Base-by-base conservation (phyloP, 805 yeast species). In the Candida methanosorbosa region DNA sequence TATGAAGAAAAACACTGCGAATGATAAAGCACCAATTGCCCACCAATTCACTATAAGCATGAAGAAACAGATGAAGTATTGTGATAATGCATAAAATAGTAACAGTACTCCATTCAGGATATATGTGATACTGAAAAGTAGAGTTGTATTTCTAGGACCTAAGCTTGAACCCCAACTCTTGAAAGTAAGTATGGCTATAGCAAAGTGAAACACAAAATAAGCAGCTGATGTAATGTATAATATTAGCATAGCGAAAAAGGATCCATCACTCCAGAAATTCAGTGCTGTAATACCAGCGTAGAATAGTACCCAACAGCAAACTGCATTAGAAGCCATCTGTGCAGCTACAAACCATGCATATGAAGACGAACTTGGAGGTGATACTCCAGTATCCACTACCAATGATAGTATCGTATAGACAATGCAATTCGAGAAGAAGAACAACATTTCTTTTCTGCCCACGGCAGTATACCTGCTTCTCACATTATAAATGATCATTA, bases 181-280 rank as follows among this genome's bases (percentile, higher is more conserved):
- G 60, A 88, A 85, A 0, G 97, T 86, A 34, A 82, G 58, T 4
- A 86, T 45, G 1, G 86, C 63, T 4, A 86, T 66, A 19, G 85
- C 54, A 50, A 82, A 88, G 38, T 81, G 75, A 19, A 78, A 56
- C 1, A 68, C 62, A 48, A 85, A 87, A 50, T 84, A 76, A 1
- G 61, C 44, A 2, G 66, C 33, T n/a, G 85, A 65, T 1, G 73
- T 44, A 3, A 67, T 33, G 39, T 85, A 65, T 28, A 82, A 56
- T 4, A 66, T 50, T 54, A 74, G 59, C 66, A 84, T 68, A 1
- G 95, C 77, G 38, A 52, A 63, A 14, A 56, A 50, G 1, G 95
- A 81, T 15, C 97, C 97, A 56, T 90, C 98, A 56, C 88, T 97
- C 94, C 95, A 92, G 24, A 88, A 59, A 56, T 87, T 92, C 56